Percentiles rank a stretch among this genome's conserved stretches.
Evolutionary conservation across 31 red algal genomes (phyloP).

Genomic region (Asparagopsis taxiformis): DNA sequence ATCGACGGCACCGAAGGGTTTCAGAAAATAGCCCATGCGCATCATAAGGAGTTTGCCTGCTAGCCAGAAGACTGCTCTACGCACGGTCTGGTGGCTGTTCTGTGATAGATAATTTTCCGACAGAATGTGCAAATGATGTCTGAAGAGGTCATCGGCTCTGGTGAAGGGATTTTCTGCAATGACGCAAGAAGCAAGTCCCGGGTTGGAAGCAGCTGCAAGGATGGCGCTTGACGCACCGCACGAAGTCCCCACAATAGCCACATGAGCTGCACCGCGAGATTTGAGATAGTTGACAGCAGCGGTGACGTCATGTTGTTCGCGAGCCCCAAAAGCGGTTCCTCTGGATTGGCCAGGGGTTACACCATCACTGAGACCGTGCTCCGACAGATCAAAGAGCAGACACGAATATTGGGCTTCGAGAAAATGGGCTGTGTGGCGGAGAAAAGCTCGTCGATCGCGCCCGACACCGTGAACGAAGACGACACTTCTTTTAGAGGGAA

Average conservation of each 20-base stretch:
- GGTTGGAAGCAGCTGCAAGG: conserved; percentile 56
- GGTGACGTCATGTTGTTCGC: conserved; percentile 89
- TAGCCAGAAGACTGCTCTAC: conserved; percentile 78
- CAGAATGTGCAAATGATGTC: conserved; percentile 74
- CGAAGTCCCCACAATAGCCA: conserved; percentile 89
- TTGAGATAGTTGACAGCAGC: conserved; percentile 74
- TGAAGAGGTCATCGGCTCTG: conserved; percentile 73
- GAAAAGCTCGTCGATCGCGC: conserved; percentile 86
- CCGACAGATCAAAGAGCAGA: conserved; percentile 90
- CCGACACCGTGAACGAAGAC: conserved; percentile 94
- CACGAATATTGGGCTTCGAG: conserved; percentile 50
- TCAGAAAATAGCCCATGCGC: conserved; percentile 67
- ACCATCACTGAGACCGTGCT: conserved; percentile 83
- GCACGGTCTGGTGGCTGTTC: conserved; percentile 78
- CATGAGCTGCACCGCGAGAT: conserved; percentile 10
- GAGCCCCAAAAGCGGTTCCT: conserved; percentile 78
- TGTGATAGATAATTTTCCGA: conserved; percentile 81
- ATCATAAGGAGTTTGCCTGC: conserved; percentile 78
- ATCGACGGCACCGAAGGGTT: conserved; percentile 75
- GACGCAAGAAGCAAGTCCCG: conserved; percentile 55
- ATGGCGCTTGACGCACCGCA: conserved; percentile 86
- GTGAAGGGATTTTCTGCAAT: conserved; percentile 95
- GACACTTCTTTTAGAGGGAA: conserved; percentile 15
- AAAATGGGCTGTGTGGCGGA: conserved; percentile 73
- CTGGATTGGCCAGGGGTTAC: conserved; percentile 24